phyloP scores from a whole-genome alignment of 2,329 filamentous ascomycete species.

The Nemania diffusa region DNA sequence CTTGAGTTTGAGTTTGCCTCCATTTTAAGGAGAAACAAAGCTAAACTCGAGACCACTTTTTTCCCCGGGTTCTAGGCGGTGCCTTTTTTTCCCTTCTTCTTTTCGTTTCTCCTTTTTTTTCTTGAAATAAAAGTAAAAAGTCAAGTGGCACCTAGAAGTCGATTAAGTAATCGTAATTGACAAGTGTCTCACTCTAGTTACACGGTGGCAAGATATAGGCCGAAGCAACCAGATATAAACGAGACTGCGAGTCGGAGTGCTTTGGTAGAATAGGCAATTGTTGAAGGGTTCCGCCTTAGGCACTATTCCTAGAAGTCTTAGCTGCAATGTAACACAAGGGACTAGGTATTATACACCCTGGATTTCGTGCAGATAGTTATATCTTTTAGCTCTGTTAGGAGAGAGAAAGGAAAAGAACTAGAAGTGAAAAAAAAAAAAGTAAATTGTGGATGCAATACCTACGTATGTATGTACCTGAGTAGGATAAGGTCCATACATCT shows the following conservation, averaged over 20 bases:
- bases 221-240: not conserved
- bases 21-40: slow-evolving; percentile 32
- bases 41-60: slow-evolving; percentile 28
- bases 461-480: slow-evolving; percentile 1
- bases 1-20: slow-evolving; percentile 37
- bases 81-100: not conserved
- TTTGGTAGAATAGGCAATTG: not conserved
- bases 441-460: slow-evolving; percentile 29
- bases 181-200: slow-evolving; percentile 13
- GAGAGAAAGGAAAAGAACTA: not conserved
- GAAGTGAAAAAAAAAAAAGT: slow-evolving; percentile 17
- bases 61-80: slow-evolving; percentile 8
- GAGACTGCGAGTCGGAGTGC: not conserved
- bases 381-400: not conserved
- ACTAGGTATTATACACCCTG: not conserved
- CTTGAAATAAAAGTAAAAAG: not conserved
- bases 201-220: slow-evolving; percentile 19
- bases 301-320: not conserved
- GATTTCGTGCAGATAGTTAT: not conserved
- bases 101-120: not conserved
- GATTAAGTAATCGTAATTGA: not conserved
- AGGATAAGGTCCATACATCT: slow-evolving; percentile 1
- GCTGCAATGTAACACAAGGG: not conserved
- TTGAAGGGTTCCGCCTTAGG: not conserved
- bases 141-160: not conserved